Percentiles rank a stretch among this genome's conserved stretches.
Conservation (phyloP, 345 rosid species). For the Gossypium sturtianum region DNA sequence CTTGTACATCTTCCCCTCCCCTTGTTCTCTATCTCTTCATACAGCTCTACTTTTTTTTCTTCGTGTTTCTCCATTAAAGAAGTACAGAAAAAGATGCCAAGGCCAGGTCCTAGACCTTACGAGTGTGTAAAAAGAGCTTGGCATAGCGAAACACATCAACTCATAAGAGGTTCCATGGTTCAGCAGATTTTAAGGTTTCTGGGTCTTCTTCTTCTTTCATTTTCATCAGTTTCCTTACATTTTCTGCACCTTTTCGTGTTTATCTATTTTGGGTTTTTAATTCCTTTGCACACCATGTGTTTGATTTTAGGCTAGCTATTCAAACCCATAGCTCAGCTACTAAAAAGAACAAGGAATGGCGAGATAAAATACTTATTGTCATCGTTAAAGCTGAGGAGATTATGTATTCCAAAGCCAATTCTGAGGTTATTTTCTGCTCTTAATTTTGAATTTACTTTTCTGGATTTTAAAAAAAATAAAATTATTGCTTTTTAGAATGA, state of each 20-base stretch:
- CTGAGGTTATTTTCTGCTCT: conserved; percentile 54
- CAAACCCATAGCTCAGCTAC: conserved; percentile 57
- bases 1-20: neutral
- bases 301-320: conserved; percentile 55
- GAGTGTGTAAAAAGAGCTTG: conserved; percentile 93
- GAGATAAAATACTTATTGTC: conserved; percentile 76
- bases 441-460: conserved; percentile 3
- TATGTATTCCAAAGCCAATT: conserved; percentile 94
- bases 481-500: conserved; percentile 41
- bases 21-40: neutral
- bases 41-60: neutral
- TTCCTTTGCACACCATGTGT: conserved; percentile 18
- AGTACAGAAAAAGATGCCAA: conserved; percentile 29
- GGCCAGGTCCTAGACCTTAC: conserved; percentile 93
- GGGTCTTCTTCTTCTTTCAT: conserved; percentile 17
- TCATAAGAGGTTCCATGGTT: conserved; percentile 76
- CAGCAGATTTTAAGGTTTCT: conserved; percentile 87
- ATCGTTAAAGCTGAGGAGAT: conserved; percentile 86
- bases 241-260: neutral
- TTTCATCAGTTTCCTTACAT: conserved; percentile 10
- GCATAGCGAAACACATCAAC: conserved; percentile 95
- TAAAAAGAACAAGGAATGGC: conserved; percentile 87
- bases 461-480: neutral
- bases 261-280: conserved; percentile 8
- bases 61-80: neutral